phyloP scores from a whole-genome alignment of 345 rosid species.

The Melaleuca quinquenervia region DNA sequence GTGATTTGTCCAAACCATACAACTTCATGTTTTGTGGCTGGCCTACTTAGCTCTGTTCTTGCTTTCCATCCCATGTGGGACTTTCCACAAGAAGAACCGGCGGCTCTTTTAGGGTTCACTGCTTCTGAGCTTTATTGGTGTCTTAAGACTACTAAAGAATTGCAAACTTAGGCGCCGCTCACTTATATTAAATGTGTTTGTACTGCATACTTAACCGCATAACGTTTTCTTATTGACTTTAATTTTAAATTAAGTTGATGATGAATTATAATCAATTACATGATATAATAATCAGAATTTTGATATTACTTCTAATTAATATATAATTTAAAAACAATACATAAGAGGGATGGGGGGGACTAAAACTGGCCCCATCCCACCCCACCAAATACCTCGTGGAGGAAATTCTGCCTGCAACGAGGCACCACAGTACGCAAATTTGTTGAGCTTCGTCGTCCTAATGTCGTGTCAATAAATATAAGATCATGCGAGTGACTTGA shows the following conservation, averaged over 20 bases:
- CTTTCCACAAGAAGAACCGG: neutral
- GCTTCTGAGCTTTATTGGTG: no score
- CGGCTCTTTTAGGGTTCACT: neutral
- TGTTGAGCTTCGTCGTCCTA: fast-evolving
- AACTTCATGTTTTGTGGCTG: no score
- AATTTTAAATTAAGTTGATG: neutral
- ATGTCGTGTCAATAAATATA: neutral
- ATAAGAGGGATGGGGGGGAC: no score
- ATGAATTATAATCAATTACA: neutral
- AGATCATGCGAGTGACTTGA: neutral
- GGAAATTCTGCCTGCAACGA: neutral
- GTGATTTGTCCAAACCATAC: neutral
- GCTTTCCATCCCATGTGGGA: neutral
- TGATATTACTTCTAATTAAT: neutral
- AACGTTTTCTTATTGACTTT: fast-evolving
- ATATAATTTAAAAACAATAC: neutral
- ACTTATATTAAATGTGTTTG: neutral
- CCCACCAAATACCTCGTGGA: neutral
- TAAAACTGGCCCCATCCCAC: no score
- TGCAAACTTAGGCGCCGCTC: neutral
- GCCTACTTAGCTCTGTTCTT: no score
- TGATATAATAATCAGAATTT: neutral
- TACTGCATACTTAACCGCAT: neutral
- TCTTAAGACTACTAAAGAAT: neutral
- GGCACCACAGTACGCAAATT: neutral